Conservation (phyloP, 2,329 filamentous ascomycete genomes). For the Botrytis aclada region DNA sequence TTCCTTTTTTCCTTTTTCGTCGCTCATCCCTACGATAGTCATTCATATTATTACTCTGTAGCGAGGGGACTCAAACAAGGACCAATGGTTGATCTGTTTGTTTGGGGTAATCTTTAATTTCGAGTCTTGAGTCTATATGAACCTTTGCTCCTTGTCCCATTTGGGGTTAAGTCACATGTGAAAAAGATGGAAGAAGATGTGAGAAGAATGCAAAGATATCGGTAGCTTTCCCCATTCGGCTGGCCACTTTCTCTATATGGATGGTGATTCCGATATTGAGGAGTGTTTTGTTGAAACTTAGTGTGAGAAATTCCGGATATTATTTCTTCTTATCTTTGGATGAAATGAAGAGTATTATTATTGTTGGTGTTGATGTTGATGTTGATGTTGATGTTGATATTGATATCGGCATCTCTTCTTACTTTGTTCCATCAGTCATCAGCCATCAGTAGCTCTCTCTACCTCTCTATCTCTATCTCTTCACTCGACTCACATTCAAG, state of each 20-base stretch:
- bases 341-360: background rate
- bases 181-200: background rate
- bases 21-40: too few relatives aligned
- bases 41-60: background rate
- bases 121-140: too few relatives aligned
- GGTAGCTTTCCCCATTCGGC: background rate
- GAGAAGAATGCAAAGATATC: background rate
- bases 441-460: background rate
- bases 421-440: background rate
- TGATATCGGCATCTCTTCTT: background rate
- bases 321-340: background rate
- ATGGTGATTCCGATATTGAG: background rate
- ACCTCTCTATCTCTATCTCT: background rate
- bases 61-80: background rate
- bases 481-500: too few relatives aligned
- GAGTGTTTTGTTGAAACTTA: background rate
- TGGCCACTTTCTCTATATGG: background rate
- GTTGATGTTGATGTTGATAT: background rate
- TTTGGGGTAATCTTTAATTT: background rate
- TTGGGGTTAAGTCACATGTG: background rate
- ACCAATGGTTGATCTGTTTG: background rate
- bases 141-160: background rate
- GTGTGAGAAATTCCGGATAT: background rate
- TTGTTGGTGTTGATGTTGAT: background rate
- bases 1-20: background rate